Evolutionary conservation across 352 stramenopile genomes (phyloP).

Genomic region (Aphanomyces cochlioides): DNA sequence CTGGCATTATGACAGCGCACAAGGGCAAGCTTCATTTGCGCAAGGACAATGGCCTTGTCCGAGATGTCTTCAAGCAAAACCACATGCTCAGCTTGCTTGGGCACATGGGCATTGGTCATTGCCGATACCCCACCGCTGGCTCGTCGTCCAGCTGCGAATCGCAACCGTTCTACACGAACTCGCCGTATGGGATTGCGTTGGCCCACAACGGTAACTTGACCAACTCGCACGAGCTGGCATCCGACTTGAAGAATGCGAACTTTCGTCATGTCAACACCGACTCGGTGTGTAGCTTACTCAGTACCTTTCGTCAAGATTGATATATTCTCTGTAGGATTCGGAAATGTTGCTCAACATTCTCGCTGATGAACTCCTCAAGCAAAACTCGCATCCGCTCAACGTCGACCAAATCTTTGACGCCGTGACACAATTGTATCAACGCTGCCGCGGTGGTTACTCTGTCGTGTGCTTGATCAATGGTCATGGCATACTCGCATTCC

Average conservation of each 20-base stretch:
- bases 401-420: conserved; percentile 87
- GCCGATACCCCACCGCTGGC: conserved; percentile 97
- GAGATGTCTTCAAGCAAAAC: conserved; percentile 98
- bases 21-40: conserved; percentile 92
- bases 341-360: conserved; percentile 99
- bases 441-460: conserved; percentile 95
- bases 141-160: conserved; percentile 86
- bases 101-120: conserved; percentile 96
- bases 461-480: conserved; percentile 97
- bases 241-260: conserved; percentile 89
- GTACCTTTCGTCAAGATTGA: conserved; percentile 15
- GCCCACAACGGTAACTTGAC: conserved; percentile 99
- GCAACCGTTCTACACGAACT: conserved; percentile 99
- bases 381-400: conserved; percentile 60
- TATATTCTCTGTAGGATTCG: conserved; percentile 73
- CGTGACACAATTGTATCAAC: conserved; percentile 90
- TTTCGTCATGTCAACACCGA: conserved; percentile 98
- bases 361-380: conserved; percentile 92
- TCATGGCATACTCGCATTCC: conserved; percentile 96
- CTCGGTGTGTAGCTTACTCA: conserved; percentile 47
- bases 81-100: conserved; percentile 95
- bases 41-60: conserved; percentile 98
- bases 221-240: conserved; percentile 94
- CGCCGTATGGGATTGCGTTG: conserved; percentile 96
- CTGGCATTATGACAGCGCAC: conserved; percentile 95